Evolutionary conservation across 2,329 filamentous ascomycete species (phyloP), one percentile per base, ranked within the genome.

Genomic region (Fusarium palustre): DNA sequence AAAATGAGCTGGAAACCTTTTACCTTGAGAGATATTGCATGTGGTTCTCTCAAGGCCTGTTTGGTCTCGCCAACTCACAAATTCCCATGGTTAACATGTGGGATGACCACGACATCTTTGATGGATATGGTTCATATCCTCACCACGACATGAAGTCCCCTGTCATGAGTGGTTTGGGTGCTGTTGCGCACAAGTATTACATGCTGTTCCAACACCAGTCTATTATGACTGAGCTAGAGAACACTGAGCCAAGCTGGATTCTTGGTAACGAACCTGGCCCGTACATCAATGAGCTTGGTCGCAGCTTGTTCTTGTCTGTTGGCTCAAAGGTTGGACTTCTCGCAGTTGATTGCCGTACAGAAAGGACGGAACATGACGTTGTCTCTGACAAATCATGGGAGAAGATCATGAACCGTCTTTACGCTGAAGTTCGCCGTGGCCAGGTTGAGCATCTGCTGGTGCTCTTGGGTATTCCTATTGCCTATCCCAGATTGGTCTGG

Each of bases 11-110:
- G 7, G 96, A 99, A 76, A 81, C 81, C 1, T 97, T 97, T 74
- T 99, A 97, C 75, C 85, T 99, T 0, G 87, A 97, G 62, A 88
- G 92, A 22, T 99, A 99, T 75, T 89, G 90, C 64, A 92, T 90
- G 86, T 99, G 96, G 94, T 99, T 98, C 79, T 97, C 94, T 0
- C 94, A 97, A 75, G 96, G 97, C 0, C 82, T 98, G 7, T 99
- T 97, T 75, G 89, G 92, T n/a, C 87, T 99, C 76, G 96, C 95
- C 7, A 94, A 91, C 73, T 92, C 92, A 3, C 95, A 98, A 77
- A 98, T 99, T 46, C 94, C 96, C 11, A 98, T 97, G 94, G 88
- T 99, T 74, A 99, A 99, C 78, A 94, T 99, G 79, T 97, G 92
- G 85, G 95, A 98, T 78, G 96, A 98, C 74, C 96, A 98, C 77